Base-by-base conservation (phyloP, 176 grass and related monocot genomes). In the Coix lacrymajobi region DNA sequence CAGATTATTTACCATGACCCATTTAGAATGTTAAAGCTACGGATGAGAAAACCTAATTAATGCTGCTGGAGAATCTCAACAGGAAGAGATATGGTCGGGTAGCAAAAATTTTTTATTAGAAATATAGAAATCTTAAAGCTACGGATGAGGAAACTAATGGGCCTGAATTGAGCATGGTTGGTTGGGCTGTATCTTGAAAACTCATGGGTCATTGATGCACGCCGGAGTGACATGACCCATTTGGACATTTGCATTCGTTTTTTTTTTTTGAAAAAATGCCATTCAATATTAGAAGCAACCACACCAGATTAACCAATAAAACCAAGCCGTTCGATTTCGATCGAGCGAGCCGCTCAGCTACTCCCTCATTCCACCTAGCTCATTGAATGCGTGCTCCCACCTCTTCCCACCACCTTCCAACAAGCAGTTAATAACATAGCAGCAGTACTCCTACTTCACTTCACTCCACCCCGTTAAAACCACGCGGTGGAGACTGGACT, bases 341-440 rank as follows among this genome's bases (percentile, higher is more conserved):
- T 70, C 17, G 8, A 39, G 65, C 8, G 0, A 36, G 33, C 66
- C 34, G 66, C 65, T 36, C 8, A 24, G 0, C 37, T 20, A 13
- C 45, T 33, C 11, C 11, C 1, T 8, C 20, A 14, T 40, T 62
- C 28, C 11, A 39, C 11, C 76, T 4, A 63, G 39, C 61, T 67
- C 63, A 80, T 80, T 80, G 31, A 80, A 80, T 80, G 78, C 16
- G 13, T 51, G 30, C n/a, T 24, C 78, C 63, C 60, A 19, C 38
- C 75, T 30, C 75, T 20, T 63, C 37, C 76, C 64, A 80, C 78
- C 63, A 38, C 63, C 78, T 4, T 24, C 29, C 30, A 54, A 7
- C 44, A 17, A 25, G 78, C 45, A 80, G 45, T 39, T 52, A 80
- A 80, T 80, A 56, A 73, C 13, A 0, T 7, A 2, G 9, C 14